Evolutionary conservation across 495 filamentous ascomycete genomes (phyloP).

Genomic region (Pseudotulostoma volvatum): DNA sequence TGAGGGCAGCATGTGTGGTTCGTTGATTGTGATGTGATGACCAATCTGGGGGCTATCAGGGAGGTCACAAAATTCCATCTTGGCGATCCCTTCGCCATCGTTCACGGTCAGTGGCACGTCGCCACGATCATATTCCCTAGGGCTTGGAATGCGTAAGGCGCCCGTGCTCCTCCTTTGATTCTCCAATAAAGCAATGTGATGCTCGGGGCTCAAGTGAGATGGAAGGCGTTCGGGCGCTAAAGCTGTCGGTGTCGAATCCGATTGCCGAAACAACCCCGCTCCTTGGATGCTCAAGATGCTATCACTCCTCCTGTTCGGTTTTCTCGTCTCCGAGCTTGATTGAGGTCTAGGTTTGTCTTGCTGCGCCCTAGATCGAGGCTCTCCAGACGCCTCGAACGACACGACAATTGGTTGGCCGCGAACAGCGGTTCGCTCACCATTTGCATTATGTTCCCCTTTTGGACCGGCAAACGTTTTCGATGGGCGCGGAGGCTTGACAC

Average conservation of each 20-base stretch:
- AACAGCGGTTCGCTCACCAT: conserved; percentile 48
- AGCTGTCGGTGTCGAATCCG: not conserved
- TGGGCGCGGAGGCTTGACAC: conserved; percentile 38
- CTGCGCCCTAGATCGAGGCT: conserved; percentile 12
- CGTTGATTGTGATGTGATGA: conserved; percentile 47
- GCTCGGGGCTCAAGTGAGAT: conserved; percentile 41
- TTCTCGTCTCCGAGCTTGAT: conserved; percentile 12
- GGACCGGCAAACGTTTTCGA: conserved; percentile 39
- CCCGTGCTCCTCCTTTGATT: conserved; percentile 64
- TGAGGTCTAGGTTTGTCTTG: conserved; percentile 9
- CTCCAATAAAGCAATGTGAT: conserved; percentile 75
- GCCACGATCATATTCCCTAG: conserved; percentile 70
- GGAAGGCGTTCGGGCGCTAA: conserved; percentile 29
- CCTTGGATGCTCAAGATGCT: conserved; percentile 8
- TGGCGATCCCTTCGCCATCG: conserved; percentile 10
- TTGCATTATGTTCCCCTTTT: conserved; percentile 28
- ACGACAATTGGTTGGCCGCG: conserved; percentile 58
- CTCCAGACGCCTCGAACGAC: conserved; percentile 35
- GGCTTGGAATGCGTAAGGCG: conserved; percentile 70
- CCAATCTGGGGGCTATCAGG: conserved; percentile 11
- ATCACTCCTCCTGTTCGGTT: conserved; percentile 9
- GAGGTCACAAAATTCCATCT: conserved; percentile 16
- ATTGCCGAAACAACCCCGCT: conserved; percentile 1
- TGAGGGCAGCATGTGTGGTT: conserved; percentile 31
- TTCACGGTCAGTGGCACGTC: conserved; percentile 39